These are phyloP conservation scores for Raffaelea deltoideospora DNA, from an alignment of 2,329 filamentous ascomycete genomes.

Conservation along the genomic window DNA sequence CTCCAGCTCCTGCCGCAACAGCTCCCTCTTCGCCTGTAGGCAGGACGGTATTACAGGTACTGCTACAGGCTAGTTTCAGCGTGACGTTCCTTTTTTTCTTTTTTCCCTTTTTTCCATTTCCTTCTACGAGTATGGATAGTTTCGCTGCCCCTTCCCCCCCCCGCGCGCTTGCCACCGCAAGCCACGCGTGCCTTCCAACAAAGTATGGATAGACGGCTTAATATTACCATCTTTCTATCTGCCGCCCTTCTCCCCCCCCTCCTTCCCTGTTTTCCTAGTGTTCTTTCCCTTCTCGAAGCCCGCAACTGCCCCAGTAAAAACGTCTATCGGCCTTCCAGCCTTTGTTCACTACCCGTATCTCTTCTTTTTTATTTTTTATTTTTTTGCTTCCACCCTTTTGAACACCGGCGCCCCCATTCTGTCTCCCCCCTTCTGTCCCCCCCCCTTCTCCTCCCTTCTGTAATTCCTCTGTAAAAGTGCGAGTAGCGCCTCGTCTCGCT, in stretches of 20 bases:
- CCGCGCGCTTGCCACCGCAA: not conserved
- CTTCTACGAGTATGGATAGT: not conserved
- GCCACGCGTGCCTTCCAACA: too few species aligned
- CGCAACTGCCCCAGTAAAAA: slow-evolving; percentile 2
- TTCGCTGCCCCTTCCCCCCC: not conserved
- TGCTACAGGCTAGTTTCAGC: too few species aligned
- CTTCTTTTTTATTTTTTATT: not conserved
- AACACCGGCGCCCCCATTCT: not conserved
- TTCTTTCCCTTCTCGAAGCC: slow-evolving; percentile 4
- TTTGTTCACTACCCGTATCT: too few species aligned
- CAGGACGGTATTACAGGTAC: too few species aligned
- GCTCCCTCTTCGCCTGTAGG: too few species aligned
- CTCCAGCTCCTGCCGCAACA: too few species aligned
- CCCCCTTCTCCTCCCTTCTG: not conserved
- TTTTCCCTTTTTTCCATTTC: not conserved
- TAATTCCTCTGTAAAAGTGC: not conserved
- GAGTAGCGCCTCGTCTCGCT: not conserved
- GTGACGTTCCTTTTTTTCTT: not conserved
- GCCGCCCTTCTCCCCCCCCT: not conserved
- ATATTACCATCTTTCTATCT: slow-evolving; percentile 1
- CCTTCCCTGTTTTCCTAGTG: not conserved
- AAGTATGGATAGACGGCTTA: too few species aligned
- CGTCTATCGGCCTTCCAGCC: too few species aligned
- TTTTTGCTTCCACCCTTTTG: slow-evolving; percentile 1
- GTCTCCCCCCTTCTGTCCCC: not conserved